Base-by-base conservation (phyloP, 108 stramenopile species). In the Parmales sp. region DNA sequence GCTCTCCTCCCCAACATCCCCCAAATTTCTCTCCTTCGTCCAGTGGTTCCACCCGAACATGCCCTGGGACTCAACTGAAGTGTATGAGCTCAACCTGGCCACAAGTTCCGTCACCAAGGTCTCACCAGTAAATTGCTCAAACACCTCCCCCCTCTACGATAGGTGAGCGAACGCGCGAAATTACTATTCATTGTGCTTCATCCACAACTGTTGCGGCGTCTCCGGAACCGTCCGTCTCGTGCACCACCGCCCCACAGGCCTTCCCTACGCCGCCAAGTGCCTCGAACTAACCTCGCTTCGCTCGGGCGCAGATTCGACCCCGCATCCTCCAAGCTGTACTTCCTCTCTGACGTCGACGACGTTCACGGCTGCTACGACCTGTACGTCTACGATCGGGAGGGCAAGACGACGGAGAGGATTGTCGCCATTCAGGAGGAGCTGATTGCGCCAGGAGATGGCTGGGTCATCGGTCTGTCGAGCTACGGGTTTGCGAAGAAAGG, bases 1-100 rank as follows among this genome's bases (percentile, higher is more conserved):
- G n/a, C n/a, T n/a, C n/a, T n/a, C n/a, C n/a, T n/a, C n/a, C n/a
- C n/a, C n/a, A n/a, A n/a, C n/a, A n/a, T n/a, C n/a, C n/a, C n/a
- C n/a, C n/a, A n/a, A n/a, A n/a, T n/a, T n/a, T n/a, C n/a, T n/a
- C n/a, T n/a, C n/a, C n/a, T n/a, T n/a, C n/a, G n/a, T n/a, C n/a
- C n/a, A n/a, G n/a, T 90, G 89, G 89, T 74, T 86, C 51, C 89
- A 90, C 77, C 89, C 89, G 0, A 88, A 85, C 69, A 90, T 90
- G 89, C 85, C 85, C 1, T 89, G 88, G 88, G 88, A 89, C 74
- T 66, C 81, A 1, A 83, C 83, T 8, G 72, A 79, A 45, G 65
- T 88, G 20, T 69, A 78, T 1, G 71, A 83, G 16, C 43, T 67
- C 8, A 37, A 36, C 3, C 20, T 77, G 51, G 64, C 69, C 37